phyloP scores from a whole-genome alignment of 1,139 yeast species.

The Pneumocystis jirovecii region DNA sequence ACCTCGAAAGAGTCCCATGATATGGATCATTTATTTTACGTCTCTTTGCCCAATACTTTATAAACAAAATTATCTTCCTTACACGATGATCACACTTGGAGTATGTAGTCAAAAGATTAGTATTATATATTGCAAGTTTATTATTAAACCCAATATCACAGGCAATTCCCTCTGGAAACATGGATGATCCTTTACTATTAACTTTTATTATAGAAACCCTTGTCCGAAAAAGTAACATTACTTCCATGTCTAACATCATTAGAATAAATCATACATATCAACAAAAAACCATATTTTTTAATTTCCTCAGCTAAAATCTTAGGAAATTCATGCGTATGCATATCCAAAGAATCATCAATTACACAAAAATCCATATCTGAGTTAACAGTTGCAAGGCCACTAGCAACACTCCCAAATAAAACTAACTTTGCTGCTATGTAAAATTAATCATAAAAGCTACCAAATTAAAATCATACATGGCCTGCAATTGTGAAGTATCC shows the following conservation, averaged over 20 bases:
- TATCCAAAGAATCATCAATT: neutral
- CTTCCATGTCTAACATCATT: conserved; percentile 5
- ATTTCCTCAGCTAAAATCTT: conserved; percentile 3
- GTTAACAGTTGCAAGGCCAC: conserved; percentile 7
- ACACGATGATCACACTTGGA: conserved; percentile 10
- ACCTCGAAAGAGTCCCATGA: conserved; percentile 12
- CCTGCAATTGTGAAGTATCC: neutral
- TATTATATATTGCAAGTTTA: conserved; percentile 12
- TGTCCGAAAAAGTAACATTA: conserved; percentile 8
- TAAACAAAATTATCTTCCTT: conserved; percentile 6
- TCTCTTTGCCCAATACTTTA: conserved; percentile 12
- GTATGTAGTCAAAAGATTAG: conserved; percentile 10
- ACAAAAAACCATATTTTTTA: conserved; percentile 3
- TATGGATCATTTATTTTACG: conserved; percentile 12
- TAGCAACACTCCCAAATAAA: conserved; percentile 11
- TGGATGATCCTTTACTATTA: neutral
- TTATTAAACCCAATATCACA: conserved; percentile 13
- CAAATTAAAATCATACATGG: neutral
- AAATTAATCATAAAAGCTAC: neutral
- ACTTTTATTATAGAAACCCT: neutral
- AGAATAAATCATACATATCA: neutral
- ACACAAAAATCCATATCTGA: conserved; percentile 13
- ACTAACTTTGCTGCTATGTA: neutral
- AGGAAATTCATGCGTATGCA: conserved; percentile 2
- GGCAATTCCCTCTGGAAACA: conserved; percentile 4